Evolutionary conservation across 2,329 filamentous ascomycete species (phyloP).

Genomic region (Ophiocordyceps camponoti-rufipedis): DNA sequence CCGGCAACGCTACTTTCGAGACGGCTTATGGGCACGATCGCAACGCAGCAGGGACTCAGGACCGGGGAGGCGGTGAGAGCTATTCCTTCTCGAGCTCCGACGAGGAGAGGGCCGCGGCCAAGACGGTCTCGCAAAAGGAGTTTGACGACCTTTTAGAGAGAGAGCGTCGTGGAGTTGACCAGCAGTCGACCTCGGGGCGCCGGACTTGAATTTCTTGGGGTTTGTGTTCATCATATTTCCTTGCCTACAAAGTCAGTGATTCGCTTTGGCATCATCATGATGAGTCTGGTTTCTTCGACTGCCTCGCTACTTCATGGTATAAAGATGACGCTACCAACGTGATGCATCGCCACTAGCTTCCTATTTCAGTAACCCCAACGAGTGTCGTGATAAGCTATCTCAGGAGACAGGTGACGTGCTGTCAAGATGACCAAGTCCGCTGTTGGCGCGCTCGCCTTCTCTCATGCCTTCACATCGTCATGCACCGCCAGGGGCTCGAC

Average conservation of each 20-base stretch:
- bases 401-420: not conserved
- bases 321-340: not conserved
- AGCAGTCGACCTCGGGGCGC: slow-evolving; percentile 10
- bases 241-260: no score
- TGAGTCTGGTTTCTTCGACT: not conserved
- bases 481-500: slow-evolving; percentile 17
- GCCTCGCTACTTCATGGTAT: not conserved
- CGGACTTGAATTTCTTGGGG: slow-evolving; percentile 3
- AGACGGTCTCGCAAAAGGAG: slow-evolving; percentile 28
- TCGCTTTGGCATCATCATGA: not conserved
- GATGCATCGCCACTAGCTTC: not conserved
- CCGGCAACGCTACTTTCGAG: slow-evolving; percentile 5
- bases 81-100: slow-evolving; percentile 18
- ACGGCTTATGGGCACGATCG: slow-evolving; percentile 5
- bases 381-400: not conserved
- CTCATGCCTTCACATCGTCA: slow-evolving; percentile 14
- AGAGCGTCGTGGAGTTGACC: slow-evolving; percentile 17
- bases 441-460: not conserved
- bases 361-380: not conserved
- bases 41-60: slow-evolving; percentile 8
- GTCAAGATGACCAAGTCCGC: not conserved
- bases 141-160: slow-evolving; percentile 30
- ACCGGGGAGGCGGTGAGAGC: slow-evolving; percentile 6
- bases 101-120: slow-evolving; percentile 18
- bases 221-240: not conserved